Conservation (phyloP, 1,139 yeast genomes). For the Zygosaccharomyces sapae region DNA sequence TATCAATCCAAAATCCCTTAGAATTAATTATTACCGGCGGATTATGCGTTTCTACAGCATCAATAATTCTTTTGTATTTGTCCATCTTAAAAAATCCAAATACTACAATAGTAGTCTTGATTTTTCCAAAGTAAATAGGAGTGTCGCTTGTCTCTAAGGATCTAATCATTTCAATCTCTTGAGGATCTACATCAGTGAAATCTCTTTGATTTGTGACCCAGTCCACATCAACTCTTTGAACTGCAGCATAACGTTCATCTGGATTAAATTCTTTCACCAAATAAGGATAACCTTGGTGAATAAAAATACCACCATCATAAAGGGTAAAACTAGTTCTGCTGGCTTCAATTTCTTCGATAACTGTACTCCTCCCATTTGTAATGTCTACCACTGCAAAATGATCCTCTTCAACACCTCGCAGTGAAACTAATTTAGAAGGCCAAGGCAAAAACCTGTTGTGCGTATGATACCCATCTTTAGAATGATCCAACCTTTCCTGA, state of each 20-base stretch:
- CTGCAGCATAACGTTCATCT: constrained; percentile 72
- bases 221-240: constrained; percentile 81
- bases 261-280: constrained; percentile 78
- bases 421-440: constrained; percentile 69
- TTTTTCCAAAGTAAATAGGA: constrained; percentile 71
- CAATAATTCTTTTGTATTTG: constrained; percentile 69
- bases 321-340: constrained; percentile 83
- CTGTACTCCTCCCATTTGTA: constrained; percentile 65
- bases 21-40: constrained; percentile 70
- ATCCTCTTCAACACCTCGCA: constrained; percentile 83
- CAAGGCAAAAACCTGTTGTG: constrained; percentile 66
- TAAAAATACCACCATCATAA: constrained; percentile 91
- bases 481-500: constrained; percentile 44
- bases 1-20: constrained; percentile 89
- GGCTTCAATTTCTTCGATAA: constrained; percentile 88
- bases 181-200: constrained; percentile 87
- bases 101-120: constrained; percentile 67
- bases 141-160: constrained; percentile 51
- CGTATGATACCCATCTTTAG: constrained; percentile 54
- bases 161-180: constrained; percentile 61
- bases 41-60: constrained; percentile 86
- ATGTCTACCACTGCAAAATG: constrained; percentile 83
- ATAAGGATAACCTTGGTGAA: constrained; percentile 91
- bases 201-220: constrained; percentile 93
- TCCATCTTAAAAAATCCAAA: constrained; percentile 92